Base-by-base conservation (phyloP, 2,329 filamentous ascomycete species). In the Magnaporthales sp. region DNA sequence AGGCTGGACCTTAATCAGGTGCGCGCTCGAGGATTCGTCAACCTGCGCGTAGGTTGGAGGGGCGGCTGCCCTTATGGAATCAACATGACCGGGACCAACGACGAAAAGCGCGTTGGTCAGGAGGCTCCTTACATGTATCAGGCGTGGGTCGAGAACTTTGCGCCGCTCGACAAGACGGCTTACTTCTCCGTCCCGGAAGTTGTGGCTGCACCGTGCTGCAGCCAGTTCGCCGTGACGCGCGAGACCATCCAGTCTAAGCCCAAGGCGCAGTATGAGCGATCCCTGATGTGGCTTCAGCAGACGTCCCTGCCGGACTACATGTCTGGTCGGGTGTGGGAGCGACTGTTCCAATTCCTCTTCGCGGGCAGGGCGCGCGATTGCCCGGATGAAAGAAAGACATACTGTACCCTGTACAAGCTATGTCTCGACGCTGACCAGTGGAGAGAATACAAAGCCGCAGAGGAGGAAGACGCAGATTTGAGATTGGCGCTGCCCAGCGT, bases 61-160 rank as follows among this genome's bases (percentile, higher is more conserved):
- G 80, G 81, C 3, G 84, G 82, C 5, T 87, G 84, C 70, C 85
- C 83, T 0, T 78, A 78, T 58, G 85, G 83, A 81, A 80, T 86
- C 67, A 74, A 78, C 69, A 77, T 76, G 8, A 74, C 72, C 46
- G 72, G 70, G 30, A 54, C 67, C 13, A 69, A 69, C 24, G 68
- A 69, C 61, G 67, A 66, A 4, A 76, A 75, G 70, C 26, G 15
- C 54, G 54, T 58, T 8, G 54, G 54, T 15, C 65, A 72, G 67
- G 74, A 77, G 67, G 72, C 76, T 66, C 70, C 68, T 3, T 74
- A 70, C 63, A 75, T 77, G 71, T 62, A 70, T 29, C 67, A 72
- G 54, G 74, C 74, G 15, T 74, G 75, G 64, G 67, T 29, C 26
- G 73, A 72, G 66, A 75, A 74, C 66, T 76, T 76, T 67, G 68